Conservation (phyloP, 2,329 filamentous ascomycete genomes). For the Moelleriella libera region DNA sequence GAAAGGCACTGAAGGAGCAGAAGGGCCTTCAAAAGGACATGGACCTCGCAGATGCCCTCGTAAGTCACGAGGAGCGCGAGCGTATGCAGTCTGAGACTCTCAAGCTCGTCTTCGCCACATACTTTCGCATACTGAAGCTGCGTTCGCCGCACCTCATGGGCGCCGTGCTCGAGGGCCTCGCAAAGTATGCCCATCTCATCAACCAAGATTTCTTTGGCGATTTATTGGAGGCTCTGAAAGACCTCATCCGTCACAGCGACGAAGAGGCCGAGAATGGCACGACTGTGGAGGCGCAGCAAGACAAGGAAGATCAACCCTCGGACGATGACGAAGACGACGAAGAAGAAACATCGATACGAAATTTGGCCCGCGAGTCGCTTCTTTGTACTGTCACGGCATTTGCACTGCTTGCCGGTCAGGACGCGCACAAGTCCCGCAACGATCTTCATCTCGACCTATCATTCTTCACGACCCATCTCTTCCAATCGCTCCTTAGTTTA, state of each 20-base stretch:
- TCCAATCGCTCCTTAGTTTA: constrained; percentile 67
- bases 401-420: constrained; percentile 88
- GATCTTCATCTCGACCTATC: constrained; percentile 79
- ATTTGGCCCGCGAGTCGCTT: constrained; percentile 72
- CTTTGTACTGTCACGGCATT: constrained; percentile 95
- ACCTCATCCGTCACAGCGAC: constrained; percentile 69
- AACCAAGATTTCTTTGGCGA: constrained; percentile 99
- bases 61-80: constrained; percentile 85
- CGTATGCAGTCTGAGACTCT: constrained; percentile 90
- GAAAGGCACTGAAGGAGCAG: constrained; percentile 73
- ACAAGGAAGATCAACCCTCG: constrained; percentile 13
- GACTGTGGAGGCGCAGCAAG: constrained; percentile 28
- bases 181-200: constrained; percentile 89
- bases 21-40: constrained; percentile 88
- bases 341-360: constrained; percentile 39
- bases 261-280: constrained; percentile 33
- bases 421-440: constrained; percentile 70
- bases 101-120: constrained; percentile 88
- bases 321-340: constrained; percentile 26
- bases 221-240: constrained; percentile 83
- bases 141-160: constrained; percentile 79
- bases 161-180: constrained; percentile 87
- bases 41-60: constrained; percentile 78
- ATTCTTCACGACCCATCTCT: constrained; percentile 92
- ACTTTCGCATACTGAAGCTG: constrained; percentile 86